Evolutionary conservation across 2,329 filamentous ascomycete species (phyloP), one percentile per base, ranked within the genome.

Genomic region (Diaporthe sp.): DNA sequence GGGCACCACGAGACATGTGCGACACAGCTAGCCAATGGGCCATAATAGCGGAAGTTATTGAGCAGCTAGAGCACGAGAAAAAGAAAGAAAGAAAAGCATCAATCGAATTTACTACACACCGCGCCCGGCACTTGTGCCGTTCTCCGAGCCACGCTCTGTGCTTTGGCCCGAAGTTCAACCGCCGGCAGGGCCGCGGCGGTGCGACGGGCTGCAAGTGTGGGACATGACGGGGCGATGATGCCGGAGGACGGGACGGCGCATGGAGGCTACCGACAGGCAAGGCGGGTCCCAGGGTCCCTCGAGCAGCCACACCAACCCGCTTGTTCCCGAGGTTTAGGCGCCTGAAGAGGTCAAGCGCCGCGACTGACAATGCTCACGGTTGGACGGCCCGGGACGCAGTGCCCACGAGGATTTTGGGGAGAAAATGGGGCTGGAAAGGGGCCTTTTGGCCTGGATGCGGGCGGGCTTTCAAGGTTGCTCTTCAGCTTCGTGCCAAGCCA

Each of bases 271-370:
- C 65, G 72, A 44, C 22, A n/a, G 58, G 58, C 58, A 63, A 50
- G 22, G 44, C 4, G 42, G 42, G 42, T 5, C 8, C 7, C 4
- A 12, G 55, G 32, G 55, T n/a, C 30, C 30, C 25, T 10, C 39
- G 32, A 66, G 61, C 42, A 66, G 42, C 50, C 42, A 44, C 61
- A 47, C 39, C 71, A 47, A n/a, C 35, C 30, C 32, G 7, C 17
- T 19, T 42, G 44, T 39, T 75, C 37, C 73, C 73, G 73, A 75
- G 56, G 73, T 75, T 75, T 75, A 75, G 71, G 73, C 73, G 65
- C 37, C 47, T 50, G 37, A 56, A 66, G 27, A 72, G 35, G 69
- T n/a, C 61, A 69, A 72, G 73, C 73, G 70, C 70, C 63, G 70
- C 63, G 44, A 50, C 69, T 30, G 17, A 61, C 44, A 71, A 63